Percentiles rank a stretch among this genome's conserved stretches.
Evolutionary conservation across 2,329 filamentous ascomycete species (phyloP).

Genomic region (Penicillium olsonii): DNA sequence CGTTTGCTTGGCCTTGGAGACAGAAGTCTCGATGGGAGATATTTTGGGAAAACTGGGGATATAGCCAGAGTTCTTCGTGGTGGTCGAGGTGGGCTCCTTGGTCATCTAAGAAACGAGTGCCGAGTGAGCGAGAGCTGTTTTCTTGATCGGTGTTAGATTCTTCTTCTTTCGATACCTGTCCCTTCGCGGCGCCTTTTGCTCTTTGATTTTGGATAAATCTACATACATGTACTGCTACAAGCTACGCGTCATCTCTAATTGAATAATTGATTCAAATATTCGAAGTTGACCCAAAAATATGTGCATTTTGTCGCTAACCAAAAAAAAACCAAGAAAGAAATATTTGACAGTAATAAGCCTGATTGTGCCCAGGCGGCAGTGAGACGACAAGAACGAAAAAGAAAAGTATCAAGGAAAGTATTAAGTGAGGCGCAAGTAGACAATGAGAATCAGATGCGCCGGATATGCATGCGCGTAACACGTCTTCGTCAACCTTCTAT

Average conservation of each 20-base stretch:
- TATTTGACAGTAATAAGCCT: neutral
- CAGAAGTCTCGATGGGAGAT: slow-evolving; percentile 9
- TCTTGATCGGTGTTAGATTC: slow-evolving; percentile 11
- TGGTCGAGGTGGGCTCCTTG: neutral
- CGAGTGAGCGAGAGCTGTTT: slow-evolving; percentile 21
- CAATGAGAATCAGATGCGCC: slow-evolving; percentile 15
- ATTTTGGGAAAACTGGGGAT: slow-evolving; percentile 5
- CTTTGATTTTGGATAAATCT: neutral
- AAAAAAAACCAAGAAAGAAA: neutral
- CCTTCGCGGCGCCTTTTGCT: neutral
- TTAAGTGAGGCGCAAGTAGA: slow-evolving; percentile 10
- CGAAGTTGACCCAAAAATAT: neutral
- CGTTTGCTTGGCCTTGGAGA: slow-evolving; percentile 16
- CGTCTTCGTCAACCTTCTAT: slow-evolving; percentile 18
- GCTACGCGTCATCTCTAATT: neutral
- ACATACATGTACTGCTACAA: neutral
- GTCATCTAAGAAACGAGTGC: slow-evolving; percentile 10
- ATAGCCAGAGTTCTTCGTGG: slow-evolving; percentile 7
- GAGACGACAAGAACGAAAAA: neutral
- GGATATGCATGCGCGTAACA: slow-evolving; percentile 16
- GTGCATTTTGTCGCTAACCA: slow-evolving; percentile 7
- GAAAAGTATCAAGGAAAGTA: neutral
- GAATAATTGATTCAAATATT: neutral
- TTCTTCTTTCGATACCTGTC: neutral
- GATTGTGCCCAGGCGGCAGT: slow-evolving; percentile 2